These are phyloP conservation scores for Erucastrum elatum DNA, from an alignment of 345 rosid species.

Conservation along the genomic window DNA sequence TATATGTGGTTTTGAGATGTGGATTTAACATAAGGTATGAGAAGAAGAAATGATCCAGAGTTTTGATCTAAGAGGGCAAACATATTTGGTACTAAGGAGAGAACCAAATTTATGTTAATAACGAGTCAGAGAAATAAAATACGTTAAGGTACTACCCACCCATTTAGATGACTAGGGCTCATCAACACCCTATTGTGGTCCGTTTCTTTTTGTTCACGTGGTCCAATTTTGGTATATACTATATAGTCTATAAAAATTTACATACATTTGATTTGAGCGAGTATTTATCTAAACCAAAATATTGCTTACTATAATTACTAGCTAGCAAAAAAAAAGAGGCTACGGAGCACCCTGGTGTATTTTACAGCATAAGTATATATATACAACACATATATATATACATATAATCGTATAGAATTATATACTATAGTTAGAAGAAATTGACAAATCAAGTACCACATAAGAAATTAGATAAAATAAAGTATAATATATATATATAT, in stretches of 20 bases:
- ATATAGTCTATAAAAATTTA: conserved; percentile 23
- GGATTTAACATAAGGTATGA: conserved; percentile 38
- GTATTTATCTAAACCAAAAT: neutral
- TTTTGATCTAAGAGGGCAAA: conserved; percentile 43
- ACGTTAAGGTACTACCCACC: conserved; percentile 40
- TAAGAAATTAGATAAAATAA: no score
- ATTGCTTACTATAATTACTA: no score
- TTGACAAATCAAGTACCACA: no score
- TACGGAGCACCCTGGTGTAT: no score
- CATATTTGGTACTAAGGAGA: conserved; percentile 36
- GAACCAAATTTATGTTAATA: conserved; percentile 38
- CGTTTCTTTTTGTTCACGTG: conserved; percentile 38
- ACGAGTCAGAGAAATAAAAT: conserved; percentile 39
- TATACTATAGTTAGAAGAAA: neutral
- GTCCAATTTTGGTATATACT: conserved; percentile 42
- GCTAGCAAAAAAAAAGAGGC: no score
- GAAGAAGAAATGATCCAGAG: conserved; percentile 20
- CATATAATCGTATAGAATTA: neutral
- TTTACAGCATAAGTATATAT: no score
- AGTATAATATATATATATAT: no score
- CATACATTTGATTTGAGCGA: conserved; percentile 6
- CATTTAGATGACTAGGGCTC: conserved; percentile 40
- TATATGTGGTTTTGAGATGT: conserved; percentile 36
- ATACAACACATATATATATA: neutral
- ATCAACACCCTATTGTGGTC: conserved; percentile 37